Evolutionary conservation across 768 basidiomycete species (phyloP), one percentile per base, ranked within the genome.

Genomic region (Albatrellus ellisii): DNA sequence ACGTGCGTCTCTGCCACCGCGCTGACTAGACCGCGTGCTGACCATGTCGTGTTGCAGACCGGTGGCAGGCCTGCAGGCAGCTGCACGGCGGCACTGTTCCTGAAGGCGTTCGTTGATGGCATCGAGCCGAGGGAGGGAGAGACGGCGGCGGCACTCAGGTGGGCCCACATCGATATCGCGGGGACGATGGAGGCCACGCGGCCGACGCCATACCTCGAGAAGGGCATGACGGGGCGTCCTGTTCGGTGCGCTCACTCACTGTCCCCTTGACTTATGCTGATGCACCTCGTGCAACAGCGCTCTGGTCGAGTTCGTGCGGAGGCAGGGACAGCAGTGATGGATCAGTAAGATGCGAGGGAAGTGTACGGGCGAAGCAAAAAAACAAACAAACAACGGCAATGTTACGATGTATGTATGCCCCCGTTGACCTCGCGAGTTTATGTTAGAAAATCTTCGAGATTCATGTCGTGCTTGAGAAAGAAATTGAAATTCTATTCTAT

Each of bases 111-210:
- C 50, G 82, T 82, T 1, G 70, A 81, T 20, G 85, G 83, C 3
- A 73, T 79, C 43, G 79, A 85, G 53, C 63, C 68, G 2, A 69
- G 72, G 52, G 68, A 74, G 10, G 77, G 73, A 33, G 53, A 67
- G 43, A 68, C 66, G 11, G 52, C 52, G 22, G 65, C 73, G 4
- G 57, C 62, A 10, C 60, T 87, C 50, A 73, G 75, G 46, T 92
- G 88, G 86, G 89, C 88, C 1, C 89, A 91, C 58, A 60, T 90
- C 32, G 89, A 92, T 53, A 89, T 89, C 44, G 86, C 76, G 9
- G 78, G 82, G 11, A 61, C 71, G 14, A 84, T 84, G 81, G 82
- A 86, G 61, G 69, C 69, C 18, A 72, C 71, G 18, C 57, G 75
- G 42, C 55, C 73, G 10, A 64, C 62, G 0, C 68, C 71, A 1